Base-by-base conservation (phyloP, 2,329 filamentous ascomycete species). In the Bipolaris gigantea region DNA sequence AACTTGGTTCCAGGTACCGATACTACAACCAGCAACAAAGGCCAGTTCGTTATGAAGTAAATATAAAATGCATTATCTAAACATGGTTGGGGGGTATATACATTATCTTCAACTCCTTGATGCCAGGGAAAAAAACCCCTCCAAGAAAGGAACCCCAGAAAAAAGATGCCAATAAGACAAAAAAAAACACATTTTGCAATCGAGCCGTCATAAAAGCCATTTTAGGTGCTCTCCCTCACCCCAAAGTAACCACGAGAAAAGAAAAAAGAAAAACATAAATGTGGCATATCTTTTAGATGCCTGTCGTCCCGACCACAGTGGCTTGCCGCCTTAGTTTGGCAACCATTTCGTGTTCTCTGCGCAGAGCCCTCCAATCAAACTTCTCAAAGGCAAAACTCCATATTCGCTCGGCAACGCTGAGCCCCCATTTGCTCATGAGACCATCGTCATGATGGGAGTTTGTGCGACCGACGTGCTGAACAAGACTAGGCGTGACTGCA, bases 401-500 rank as follows among this genome's bases (percentile, higher is more conserved):
- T 23, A 76, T 67, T 57, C 69, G 74, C 55, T 75, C 68, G 18
- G 67, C 69, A 10, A 70, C 66, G 34, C 63, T 70, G 57, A 64
- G 56, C 1, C 63, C 62, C 61, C 65, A 65, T 43, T 69, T 67
- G n/a, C 65, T 65, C 41, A 55, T 57, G 6, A 57, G 54, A 4
- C 62, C 67, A 42, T 61, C 57, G 15, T 67, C 63, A 44, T 71
- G 59, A 56, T 77, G 77, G 5, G 69, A 73, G 46, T 73, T 79
- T 58, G 67, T 73, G 32, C 71, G 56, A 4, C 77, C 77, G 16
- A 79, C 63, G 60, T 80, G 78, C 62, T 80, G 78, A 25, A 80
- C 56, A 2, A 80, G 61, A 41, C 70, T 74, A 1, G 77, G 78
- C 5, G 71, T 75, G 18, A 79, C 45, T 2, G 76, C 77, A 66